These are phyloP conservation scores for Aspergillus chevalieri DNA, from an alignment of 2,329 filamentous ascomycete genomes.

Conservation along the genomic window DNA sequence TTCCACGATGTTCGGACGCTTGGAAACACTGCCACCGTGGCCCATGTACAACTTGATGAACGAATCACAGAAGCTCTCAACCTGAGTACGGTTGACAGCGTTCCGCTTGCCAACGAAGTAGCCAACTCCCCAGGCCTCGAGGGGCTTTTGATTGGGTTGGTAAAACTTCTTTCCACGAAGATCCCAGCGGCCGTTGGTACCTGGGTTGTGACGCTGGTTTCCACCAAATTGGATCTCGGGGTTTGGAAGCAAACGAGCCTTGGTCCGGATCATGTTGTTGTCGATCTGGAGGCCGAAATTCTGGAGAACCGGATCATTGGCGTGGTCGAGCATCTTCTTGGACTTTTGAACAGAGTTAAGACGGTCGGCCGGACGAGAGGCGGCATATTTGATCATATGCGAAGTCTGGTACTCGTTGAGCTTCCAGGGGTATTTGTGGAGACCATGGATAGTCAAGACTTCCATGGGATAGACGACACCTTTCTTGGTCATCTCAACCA, in stretches of 20 bases:
- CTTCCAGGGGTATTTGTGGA: conserved; percentile 56
- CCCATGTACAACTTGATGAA: conserved; percentile 57
- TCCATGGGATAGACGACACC: conserved; percentile 53
- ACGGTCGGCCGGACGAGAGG: conserved; percentile 67
- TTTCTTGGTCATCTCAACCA: conserved; percentile 55
- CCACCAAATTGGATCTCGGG: conserved; percentile 66
- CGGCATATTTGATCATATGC: conserved; percentile 89
- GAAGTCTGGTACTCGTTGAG: conserved; percentile 61
- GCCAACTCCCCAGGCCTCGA: conserved; percentile 71
- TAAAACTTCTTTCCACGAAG: conserved; percentile 75
- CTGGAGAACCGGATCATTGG: conserved; percentile 60
- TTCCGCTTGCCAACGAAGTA: conserved; percentile 55
- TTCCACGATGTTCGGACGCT: conserved; percentile 41
- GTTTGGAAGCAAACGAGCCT: conserved; percentile 64
- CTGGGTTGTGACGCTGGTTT: conserved; percentile 52
- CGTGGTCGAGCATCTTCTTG: conserved; percentile 62
- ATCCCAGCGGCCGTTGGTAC: conserved; percentile 74
- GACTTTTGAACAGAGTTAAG: conserved; percentile 61
- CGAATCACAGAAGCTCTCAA: conserved; percentile 51
- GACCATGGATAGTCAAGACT: conserved; percentile 45
- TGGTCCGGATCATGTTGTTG: conserved; percentile 56
- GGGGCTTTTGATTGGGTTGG: conserved; percentile 53
- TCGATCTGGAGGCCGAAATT: conserved; percentile 70
- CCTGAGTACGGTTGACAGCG: conserved; percentile 36
- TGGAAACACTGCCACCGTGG: conserved; percentile 55